Evolutionary conservation across 2,329 filamentous ascomycete species (phyloP).

Genomic region (Fusarium globosum): DNA sequence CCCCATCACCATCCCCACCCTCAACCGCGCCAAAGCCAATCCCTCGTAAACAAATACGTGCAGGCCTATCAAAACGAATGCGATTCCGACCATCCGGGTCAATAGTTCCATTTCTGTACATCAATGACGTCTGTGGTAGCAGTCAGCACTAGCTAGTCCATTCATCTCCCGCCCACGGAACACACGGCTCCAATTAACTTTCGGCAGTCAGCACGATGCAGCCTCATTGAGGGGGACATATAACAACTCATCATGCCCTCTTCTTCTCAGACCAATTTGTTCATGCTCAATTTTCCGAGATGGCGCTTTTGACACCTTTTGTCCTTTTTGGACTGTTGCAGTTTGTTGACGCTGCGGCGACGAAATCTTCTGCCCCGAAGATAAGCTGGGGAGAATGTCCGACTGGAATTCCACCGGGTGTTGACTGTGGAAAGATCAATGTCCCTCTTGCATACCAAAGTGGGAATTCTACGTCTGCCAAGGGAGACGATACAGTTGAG

Average conservation of each 20-base stretch:
- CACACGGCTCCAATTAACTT: conserved; percentile 20
- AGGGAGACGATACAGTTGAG: conserved; percentile 19
- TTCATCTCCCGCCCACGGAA: not conserved
- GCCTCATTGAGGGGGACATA: conserved; percentile 5
- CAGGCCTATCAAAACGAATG: not conserved
- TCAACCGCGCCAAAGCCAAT: not conserved
- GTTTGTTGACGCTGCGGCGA: not conserved
- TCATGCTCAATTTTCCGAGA: not conserved
- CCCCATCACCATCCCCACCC: not conserved
- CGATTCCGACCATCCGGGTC: not conserved
- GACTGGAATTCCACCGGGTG: conserved; percentile 10
- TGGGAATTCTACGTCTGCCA: conserved; percentile 22
- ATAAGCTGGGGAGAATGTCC: conserved; percentile 24
- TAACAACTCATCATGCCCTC: not conserved
- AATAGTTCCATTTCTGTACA: not conserved
- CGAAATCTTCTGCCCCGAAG: not conserved
- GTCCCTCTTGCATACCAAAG: conserved; percentile 34
- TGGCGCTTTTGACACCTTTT: not conserved
- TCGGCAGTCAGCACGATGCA: not conserved
- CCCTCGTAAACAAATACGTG: not conserved
- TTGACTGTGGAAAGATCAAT: conserved; percentile 32
- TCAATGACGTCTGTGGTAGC: conserved; percentile 10
- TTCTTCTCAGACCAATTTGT: fast-evolving
- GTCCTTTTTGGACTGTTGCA: not conserved
- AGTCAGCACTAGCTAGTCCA: conserved; percentile 21